Conservation (phyloP, 1,284 basidiomycete species). For the Phellopilus nigrolimitatus region DNA sequence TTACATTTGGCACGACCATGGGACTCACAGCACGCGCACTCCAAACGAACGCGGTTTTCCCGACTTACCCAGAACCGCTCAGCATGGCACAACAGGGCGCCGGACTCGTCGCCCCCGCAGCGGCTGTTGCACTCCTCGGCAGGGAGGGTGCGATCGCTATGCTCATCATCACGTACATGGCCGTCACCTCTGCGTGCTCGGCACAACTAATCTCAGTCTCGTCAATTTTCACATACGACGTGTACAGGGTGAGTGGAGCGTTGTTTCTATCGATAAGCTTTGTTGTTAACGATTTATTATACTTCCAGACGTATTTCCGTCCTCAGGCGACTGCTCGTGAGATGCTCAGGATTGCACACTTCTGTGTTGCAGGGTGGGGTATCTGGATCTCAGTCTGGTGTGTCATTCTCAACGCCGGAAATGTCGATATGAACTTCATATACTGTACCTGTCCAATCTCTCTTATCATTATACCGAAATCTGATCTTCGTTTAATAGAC, state of each 20-base stretch:
- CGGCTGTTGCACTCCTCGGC: slow-evolving; percentile 48
- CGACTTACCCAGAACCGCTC: slow-evolving; percentile 48
- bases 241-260: slow-evolving; percentile 10
- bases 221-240: slow-evolving; percentile 19
- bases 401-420: slow-evolving; percentile 18
- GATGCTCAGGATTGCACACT: slow-evolving; percentile 55
- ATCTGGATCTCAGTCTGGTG: slow-evolving; percentile 43
- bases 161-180: slow-evolving; percentile 49
- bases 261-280: not conserved
- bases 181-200: slow-evolving; percentile 55
- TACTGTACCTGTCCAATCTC: slow-evolving; percentile 8
- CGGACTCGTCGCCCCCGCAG: slow-evolving; percentile 50
- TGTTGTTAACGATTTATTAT: slow-evolving; percentile 17
- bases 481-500: slow-evolving; percentile 3
- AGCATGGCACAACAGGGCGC: slow-evolving; percentile 45
- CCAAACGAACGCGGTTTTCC: slow-evolving; percentile 43
- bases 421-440: slow-evolving; percentile 20
- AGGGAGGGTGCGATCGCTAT: slow-evolving; percentile 47
- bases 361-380: slow-evolving; percentile 53
- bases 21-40: slow-evolving; percentile 53
- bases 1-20: slow-evolving; percentile 52
- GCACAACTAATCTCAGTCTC: slow-evolving; percentile 61
- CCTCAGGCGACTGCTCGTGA: slow-evolving; percentile 57
- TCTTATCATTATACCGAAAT: not conserved
- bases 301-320: slow-evolving; percentile 67